Base-by-base conservation (phyloP, 78 protist species). In the Cavenderia fasciculata region DNA sequence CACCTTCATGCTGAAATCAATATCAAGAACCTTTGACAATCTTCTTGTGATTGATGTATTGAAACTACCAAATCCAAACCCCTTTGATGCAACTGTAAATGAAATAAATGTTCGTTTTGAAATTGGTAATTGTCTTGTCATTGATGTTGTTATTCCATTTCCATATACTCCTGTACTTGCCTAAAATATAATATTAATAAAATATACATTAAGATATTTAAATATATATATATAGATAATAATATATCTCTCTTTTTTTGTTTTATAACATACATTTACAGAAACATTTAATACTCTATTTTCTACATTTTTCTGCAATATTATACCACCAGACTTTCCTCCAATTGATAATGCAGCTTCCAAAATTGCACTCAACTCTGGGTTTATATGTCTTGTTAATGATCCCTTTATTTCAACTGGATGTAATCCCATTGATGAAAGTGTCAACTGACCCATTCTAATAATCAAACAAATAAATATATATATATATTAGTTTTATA, bases 91-190 rank as follows among this genome's bases (percentile, higher is more conserved):
- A 2, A 82, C 3, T 1, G 25, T 33, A 18, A 69, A 31, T 18
- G 23, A 23, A 40, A 59, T 16, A 2, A 19, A 29, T 54, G 54
- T 71, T 40, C 56, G 52, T 40, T 68, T 82, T 7, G 79, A 65
- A 7, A 82, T 57, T 29, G 90, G 90, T 11, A 82, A n/a, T 38
- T 56, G 47, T 59, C 90, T 82, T 18, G 78, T 41, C n/a, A 82
- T 27, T 14, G 25, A 21, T 12, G 69, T n/a, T 21, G 2, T 63
- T 2, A 63, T 18, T n/a, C 72, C 72, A 63, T n/a, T n/a, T n/a
- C n/a, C n/a, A n/a, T n/a, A n/a, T n/a, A n/a, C n/a, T n/a, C n/a
- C n/a, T n/a, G n/a, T n/a, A n/a, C n/a, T n/a, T n/a, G n/a, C n/a
- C n/a, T n/a, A n/a, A n/a, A n/a, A n/a, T n/a, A n/a, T n/a, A n/a